Evolutionary conservation across 176 grass and related monocot species (phyloP).

Genomic region (Phragmites australis): DNA sequence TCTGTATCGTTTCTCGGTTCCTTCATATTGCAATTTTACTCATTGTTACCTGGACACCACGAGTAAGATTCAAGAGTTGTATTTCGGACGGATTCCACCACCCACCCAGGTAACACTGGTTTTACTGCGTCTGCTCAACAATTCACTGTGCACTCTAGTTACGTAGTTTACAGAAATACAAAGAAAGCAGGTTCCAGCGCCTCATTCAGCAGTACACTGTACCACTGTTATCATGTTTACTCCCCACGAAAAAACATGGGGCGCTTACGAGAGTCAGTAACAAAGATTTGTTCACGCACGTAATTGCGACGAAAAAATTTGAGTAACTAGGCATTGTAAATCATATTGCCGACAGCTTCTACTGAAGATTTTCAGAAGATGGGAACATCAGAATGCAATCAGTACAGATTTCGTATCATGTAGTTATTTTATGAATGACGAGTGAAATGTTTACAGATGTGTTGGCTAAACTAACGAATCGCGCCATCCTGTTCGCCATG

Average conservation of each 20-base stretch:
- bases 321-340: neutral
- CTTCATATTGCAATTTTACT: no score
- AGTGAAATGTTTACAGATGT: slow-evolving; percentile 44
- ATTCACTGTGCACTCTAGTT: no score
- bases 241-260: neutral
- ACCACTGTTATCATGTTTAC: neutral
- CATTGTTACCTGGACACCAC: no score
- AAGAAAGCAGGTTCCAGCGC: neutral
- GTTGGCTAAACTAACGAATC: slow-evolving; percentile 54
- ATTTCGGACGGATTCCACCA: no score
- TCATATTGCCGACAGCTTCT: slow-evolving; percentile 2
- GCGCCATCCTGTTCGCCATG: neutral
- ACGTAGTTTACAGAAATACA: neutral
- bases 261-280: neutral
- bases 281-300: neutral
- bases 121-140: no score
- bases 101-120: no score
- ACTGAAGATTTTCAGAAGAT: slow-evolving; percentile 1
- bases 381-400: neutral
- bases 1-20: neutral
- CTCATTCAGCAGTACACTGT: neutral
- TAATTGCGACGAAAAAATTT: neutral
- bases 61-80: no score
- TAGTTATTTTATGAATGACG: slow-evolving; percentile 42
- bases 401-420: slow-evolving; percentile 19